A percentile compares a stretch with the other conserved stretches of the same genome.
phyloP scores from a whole-genome alignment of 2,329 filamentous ascomycete species.

The Pseudogymnoascus sp. region DNA sequence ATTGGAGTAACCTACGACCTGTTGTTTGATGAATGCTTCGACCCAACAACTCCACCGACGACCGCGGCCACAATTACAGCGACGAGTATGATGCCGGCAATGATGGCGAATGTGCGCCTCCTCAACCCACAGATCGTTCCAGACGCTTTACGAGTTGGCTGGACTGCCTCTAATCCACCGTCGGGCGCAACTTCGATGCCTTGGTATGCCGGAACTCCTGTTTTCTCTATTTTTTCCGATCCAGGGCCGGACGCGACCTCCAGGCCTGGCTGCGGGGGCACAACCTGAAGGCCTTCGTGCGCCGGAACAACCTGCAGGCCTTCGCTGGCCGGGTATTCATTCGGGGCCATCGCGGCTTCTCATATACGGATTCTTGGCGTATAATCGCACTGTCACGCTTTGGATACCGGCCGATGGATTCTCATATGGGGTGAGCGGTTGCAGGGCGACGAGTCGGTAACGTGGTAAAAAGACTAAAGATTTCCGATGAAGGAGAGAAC shows the following conservation, averaged over 20 bases:
- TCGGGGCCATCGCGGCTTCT: not conserved
- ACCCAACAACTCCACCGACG: not conserved
- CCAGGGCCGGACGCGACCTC: not conserved
- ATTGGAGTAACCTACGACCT: not conserved
- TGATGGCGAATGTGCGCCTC: not conserved
- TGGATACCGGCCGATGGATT: not conserved
- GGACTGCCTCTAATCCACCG: not conserved
- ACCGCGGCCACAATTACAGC: conserved; percentile 1
- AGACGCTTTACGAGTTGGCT: not conserved
- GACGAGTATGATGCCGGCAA: not conserved
- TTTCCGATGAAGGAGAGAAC: not conserved
- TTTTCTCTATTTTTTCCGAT: not conserved
- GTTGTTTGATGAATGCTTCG: not conserved
- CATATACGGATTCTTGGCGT: not conserved
- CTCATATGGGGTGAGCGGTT: not conserved
- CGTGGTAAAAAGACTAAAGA: not conserved
- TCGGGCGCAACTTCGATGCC: not conserved
- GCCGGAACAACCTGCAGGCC: not conserved
- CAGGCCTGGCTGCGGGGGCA: not conserved
- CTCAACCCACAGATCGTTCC: not conserved
- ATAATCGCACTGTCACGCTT: not conserved
- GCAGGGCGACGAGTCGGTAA: not conserved
- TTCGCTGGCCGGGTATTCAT: not conserved
- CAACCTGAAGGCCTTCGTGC: not conserved
- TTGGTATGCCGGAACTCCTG: not conserved